phyloP scores from a whole-genome alignment of 306 rosid species.

The Castanospermum australe region DNA sequence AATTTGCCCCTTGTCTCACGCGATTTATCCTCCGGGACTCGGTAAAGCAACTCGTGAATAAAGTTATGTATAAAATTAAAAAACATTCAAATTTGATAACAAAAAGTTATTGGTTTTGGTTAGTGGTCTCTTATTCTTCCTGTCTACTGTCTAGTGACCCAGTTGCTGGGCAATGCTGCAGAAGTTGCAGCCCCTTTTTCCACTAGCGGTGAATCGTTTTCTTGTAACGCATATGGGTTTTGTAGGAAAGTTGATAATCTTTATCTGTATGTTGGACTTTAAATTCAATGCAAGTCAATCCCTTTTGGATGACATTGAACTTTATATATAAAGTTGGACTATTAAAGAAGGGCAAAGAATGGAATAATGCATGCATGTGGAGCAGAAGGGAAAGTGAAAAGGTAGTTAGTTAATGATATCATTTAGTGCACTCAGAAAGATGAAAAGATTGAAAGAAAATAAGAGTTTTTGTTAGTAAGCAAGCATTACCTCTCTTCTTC shows the following conservation, averaged over 20 bases:
- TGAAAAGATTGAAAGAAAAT: neutral
- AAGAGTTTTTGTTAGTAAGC: neutral
- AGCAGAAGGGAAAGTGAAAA: neutral
- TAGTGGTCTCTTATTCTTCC: neutral
- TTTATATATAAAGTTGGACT: neutral
- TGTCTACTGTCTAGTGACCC: neutral
- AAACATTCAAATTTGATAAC: neutral
- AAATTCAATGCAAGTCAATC: neutral
- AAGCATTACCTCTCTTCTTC: conserved; percentile 41
- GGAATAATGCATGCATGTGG: conserved; percentile 20
- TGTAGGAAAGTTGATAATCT: neutral
- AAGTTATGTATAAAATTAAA: neutral
- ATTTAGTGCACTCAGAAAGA: neutral
- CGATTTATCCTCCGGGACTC: neutral
- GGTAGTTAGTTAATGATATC: neutral
- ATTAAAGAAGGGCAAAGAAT: neutral
- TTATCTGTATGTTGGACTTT: neutral
- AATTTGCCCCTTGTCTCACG: neutral
- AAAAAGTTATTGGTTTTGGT: neutral
- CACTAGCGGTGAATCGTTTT: neutral
- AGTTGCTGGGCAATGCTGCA: neutral
- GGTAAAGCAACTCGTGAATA: neutral
- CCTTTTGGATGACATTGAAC: neutral
- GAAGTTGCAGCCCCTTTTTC: neutral
- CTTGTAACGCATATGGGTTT: neutral